phyloP scores from a whole-genome alignment of 129 eudicot species.

The Lactuca saligna region DNA sequence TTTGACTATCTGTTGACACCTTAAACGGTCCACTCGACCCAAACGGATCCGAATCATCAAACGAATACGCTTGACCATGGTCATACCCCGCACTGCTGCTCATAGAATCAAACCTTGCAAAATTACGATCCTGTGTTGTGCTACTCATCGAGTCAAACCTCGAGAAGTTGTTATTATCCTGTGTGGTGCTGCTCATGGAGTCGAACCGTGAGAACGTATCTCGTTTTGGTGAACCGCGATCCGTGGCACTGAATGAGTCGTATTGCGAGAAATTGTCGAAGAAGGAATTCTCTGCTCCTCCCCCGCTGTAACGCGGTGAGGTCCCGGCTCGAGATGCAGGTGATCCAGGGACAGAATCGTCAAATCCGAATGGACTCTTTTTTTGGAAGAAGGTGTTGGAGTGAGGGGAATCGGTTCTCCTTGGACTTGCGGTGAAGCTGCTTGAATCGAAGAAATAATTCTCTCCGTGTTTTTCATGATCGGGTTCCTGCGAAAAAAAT shows the following conservation, averaged over 20 bases:
- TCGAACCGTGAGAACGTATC: conserved; percentile 51
- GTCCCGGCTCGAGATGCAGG: conserved; percentile 69
- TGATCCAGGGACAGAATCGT: conserved; percentile 68
- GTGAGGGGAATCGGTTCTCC: conserved; percentile 55
- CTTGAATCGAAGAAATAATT: conserved; percentile 65
- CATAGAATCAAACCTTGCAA: conserved; percentile 68
- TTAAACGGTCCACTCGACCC: conserved; percentile 87
- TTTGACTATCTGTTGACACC: conserved; percentile 65
- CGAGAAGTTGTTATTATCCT: conserved; percentile 32
- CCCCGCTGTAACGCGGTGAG: conserved; percentile 69
- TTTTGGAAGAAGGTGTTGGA: conserved; percentile 45
- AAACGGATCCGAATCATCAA: conserved; percentile 83
- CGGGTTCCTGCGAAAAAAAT: conserved; percentile 44
- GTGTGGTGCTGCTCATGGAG: conserved; percentile 44
- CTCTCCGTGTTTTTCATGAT: conserved; percentile 67
- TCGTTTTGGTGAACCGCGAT: conserved; percentile 38
- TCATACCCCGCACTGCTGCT: conserved; percentile 63
- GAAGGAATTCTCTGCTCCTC: conserved; percentile 61
- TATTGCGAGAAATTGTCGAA: conserved; percentile 52
- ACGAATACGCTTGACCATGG: conserved; percentile 61
- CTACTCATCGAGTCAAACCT: conserved; percentile 67
- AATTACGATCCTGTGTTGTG: conserved; percentile 33
- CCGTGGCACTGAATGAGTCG: conserved; percentile 47
- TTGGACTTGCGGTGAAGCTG: conserved; percentile 69
- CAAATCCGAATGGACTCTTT: conserved; percentile 60